phyloP scores from a whole-genome alignment of 2,329 filamentous ascomycete genomes.

The Tolypocladium album region DNA sequence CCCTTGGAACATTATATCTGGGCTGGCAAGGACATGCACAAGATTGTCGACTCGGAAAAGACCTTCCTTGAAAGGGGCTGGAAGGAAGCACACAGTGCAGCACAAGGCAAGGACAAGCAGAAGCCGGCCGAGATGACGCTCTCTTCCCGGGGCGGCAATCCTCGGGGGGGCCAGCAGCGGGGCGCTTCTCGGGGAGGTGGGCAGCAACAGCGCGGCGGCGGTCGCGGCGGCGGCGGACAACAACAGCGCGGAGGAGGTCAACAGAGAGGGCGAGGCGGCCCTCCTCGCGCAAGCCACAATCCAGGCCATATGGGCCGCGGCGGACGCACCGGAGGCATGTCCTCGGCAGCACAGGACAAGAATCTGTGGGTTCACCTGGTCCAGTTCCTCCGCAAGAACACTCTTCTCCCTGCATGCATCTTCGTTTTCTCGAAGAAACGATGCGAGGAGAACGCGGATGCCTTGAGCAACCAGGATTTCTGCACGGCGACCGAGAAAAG shows the following conservation, averaged over 20 bases:
- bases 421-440: conserved; percentile 98
- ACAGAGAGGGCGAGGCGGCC: conserved; percentile 39
- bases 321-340: conserved; percentile 75
- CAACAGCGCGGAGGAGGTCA: conserved; percentile 39
- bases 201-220: conserved; percentile 28
- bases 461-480: conserved; percentile 89
- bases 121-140: conserved; percentile 25
- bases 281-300: conserved; percentile 48
- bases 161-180: conserved; percentile 21
- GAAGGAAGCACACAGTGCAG: conserved; percentile 80
- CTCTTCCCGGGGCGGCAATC: conserved; percentile 25
- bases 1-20: conserved; percentile 94
- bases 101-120: conserved; percentile 76
- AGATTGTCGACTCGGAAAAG: conserved; percentile 90
- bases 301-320: conserved; percentile 84
- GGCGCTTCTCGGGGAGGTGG: conserved; percentile 24
- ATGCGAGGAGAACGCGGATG: conserved; percentile 94
- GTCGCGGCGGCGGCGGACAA: conserved; percentile 35
- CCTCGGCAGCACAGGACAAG: conserved; percentile 86
- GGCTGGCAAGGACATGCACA: conserved; percentile 85
- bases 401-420: conserved; percentile 82
- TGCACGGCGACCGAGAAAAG: conserved; percentile 92
- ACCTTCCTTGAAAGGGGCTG: conserved; percentile 85
- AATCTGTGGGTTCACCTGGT: conserved; percentile 96
- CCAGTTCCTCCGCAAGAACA: conserved; percentile 78